Conservation (phyloP, 2,329 filamentous ascomycete species). For the Diaporthe eres region DNA sequence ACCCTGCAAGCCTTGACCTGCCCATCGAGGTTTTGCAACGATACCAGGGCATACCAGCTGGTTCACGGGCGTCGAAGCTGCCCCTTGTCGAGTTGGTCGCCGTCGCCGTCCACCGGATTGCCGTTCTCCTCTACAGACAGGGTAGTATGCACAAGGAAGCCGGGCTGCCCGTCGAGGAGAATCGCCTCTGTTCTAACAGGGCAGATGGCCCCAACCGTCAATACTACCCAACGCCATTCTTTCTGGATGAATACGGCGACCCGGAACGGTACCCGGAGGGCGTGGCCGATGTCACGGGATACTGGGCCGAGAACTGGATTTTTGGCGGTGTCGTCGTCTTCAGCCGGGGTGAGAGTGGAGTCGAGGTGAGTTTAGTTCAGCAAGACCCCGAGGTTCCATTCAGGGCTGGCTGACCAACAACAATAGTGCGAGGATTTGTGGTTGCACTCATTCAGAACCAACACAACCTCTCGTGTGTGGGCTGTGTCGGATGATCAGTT, state of each 20-base stretch:
- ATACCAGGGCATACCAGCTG: not conserved
- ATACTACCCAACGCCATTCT: slow-evolving; percentile 3
- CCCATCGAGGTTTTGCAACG: not conserved
- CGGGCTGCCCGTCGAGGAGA: not conserved
- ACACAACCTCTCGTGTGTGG: not conserved
- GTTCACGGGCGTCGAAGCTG: not conserved
- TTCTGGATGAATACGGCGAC: not conserved
- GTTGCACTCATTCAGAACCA: not conserved
- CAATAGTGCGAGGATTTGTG: slow-evolving; percentile 15
- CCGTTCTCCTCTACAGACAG: not conserved
- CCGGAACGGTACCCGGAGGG: not conserved
- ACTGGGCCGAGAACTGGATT: slow-evolving; percentile 26
- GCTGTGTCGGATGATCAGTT: not conserved
- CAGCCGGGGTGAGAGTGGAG: slow-evolving; percentile 1
- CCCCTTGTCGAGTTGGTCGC: not conserved
- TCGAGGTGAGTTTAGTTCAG: slow-evolving; percentile 22
- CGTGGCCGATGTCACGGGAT: not conserved
- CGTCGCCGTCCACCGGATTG: not conserved
- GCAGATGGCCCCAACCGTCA: not conserved
- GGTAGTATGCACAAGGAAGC: not conserved
- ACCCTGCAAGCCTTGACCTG: not conserved
- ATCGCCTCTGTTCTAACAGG: not conserved
- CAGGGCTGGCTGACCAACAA: no score
- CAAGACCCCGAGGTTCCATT: no score
- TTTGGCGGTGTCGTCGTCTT: slow-evolving; percentile 19